Evolutionary conservation across 2,329 filamentous ascomycete genomes (phyloP), one percentile per base, ranked within the genome.

Genomic region (Talaromyces sp.): DNA sequence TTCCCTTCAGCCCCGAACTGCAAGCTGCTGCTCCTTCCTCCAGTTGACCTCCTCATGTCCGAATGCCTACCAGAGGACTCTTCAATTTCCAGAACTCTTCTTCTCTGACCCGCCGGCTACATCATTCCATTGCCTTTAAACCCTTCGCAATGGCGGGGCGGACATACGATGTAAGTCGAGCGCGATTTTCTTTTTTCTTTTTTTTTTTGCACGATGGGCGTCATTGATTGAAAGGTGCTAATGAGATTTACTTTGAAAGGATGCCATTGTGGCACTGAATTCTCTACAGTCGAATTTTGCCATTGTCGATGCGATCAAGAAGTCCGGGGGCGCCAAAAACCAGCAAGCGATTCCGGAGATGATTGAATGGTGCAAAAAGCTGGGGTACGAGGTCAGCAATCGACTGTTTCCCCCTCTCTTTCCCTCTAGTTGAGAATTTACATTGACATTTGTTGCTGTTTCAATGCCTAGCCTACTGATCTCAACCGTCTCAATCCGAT

Each of bases 291-390:
- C 89, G 59, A 96, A 96, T 73, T 88, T 87, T 67, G 83, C 88
- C 43, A 80, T 90, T 61, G 84, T 97, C 19, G 87, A 96, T 71
- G 86, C 88, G 56, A 87, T 95, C 56, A 84, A 86, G 58, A 90
- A 90, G 72, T 89, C 88, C 19, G 89, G 91, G 21, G 79, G 86
- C 64, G 84, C 82, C 29, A 86, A 90, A 77, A 96, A 96, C 70
- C 81, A 87, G 54, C 81, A 81, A 58, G 89, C 92, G 7, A 86
- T 96, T 55, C 89, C 90, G 0, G 91, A 96, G 73, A 93, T 95
- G 84, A 78, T 87, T 29, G 84, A 86, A 66, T 96, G 90, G 89
- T 86, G 90, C 65, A 79, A 77, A 52, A 88, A 88, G 63, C 86
- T 90, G 58, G 91, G 91, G 55, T 90, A 96, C 75, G 77, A 88